Conservation (phyloP, 2,329 filamentous ascomycete genomes). For the Leptographium galeiforme region DNA sequence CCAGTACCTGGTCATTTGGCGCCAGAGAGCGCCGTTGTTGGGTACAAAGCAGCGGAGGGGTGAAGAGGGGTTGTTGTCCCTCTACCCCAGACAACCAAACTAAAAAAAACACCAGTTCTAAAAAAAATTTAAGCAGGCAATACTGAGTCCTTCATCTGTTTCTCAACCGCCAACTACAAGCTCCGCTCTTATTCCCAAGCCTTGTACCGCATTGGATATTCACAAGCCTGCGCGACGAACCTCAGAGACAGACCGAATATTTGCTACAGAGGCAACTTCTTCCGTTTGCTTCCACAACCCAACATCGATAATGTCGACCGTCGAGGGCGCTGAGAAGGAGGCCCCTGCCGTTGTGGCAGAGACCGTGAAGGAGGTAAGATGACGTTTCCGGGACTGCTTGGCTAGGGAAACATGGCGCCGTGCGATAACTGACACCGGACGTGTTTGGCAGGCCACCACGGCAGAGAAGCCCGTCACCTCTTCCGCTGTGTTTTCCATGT, state of each 20-base stretch:
- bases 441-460: constrained; percentile 7
- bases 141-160: neutral
- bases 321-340: constrained; percentile 20
- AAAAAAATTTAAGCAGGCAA: neutral
- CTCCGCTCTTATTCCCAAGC: neutral
- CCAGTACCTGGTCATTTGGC: neutral
- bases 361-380: constrained; percentile 2
- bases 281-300: neutral
- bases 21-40: neutral
- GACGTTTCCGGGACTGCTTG: neutral
- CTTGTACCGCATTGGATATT: neutral
- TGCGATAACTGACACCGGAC: neutral
- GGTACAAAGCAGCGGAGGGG: constrained; percentile 2
- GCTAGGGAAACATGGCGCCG: neutral
- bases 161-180: neutral
- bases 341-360: constrained; percentile 16
- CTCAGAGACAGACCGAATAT: neutral
- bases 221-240: neutral
- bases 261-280: neutral
- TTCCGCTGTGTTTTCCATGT: constrained; percentile 88
- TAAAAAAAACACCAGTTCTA: constrained; percentile 2
- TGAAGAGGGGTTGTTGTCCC: constrained; percentile 8
- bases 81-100: constrained; percentile 9
- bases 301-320: constrained; percentile 18
- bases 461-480: constrained; percentile 33